phyloP scores from a whole-genome alignment of 192 early-diverging fungal species.

The Kappamyces sp. region DNA sequence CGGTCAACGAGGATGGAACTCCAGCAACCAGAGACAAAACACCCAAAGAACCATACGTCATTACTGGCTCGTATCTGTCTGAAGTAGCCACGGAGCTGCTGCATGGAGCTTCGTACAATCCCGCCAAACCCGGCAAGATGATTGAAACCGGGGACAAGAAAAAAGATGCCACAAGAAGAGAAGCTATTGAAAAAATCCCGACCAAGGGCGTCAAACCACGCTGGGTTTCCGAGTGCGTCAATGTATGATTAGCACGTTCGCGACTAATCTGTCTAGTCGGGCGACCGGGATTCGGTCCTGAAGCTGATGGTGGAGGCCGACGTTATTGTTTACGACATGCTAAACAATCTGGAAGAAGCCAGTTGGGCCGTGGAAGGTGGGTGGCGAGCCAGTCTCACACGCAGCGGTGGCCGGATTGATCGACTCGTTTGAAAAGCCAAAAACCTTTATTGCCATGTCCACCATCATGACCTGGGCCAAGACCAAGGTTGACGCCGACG shows the following conservation, averaged over 20 bases:
- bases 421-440: slow-evolving; percentile 49
- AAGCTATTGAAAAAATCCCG: slow-evolving; percentile 55
- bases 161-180: slow-evolving; percentile 38
- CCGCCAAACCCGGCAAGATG: slow-evolving; percentile 34
- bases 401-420: slow-evolving; percentile 42
- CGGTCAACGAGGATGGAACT: slow-evolving; percentile 5
- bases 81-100: neutral
- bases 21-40: slow-evolving; percentile 21
- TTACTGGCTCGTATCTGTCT: slow-evolving; percentile 39
- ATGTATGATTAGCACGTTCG: neutral
- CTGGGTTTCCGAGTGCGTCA: slow-evolving; percentile 41
- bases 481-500: slow-evolving; percentile 55
- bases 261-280: slow-evolving; percentile 16
- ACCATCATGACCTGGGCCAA: slow-evolving; percentile 58
- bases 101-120: slow-evolving; percentile 4
- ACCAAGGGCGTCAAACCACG: slow-evolving; percentile 29
- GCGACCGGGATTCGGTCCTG: slow-evolving; percentile 36
- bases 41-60: slow-evolving; percentile 36
- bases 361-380: slow-evolving; percentile 49
- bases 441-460: slow-evolving; percentile 52
- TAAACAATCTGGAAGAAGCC: slow-evolving; percentile 50
- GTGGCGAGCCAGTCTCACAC: neutral
- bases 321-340: slow-evolving; percentile 53
- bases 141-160: slow-evolving; percentile 53
- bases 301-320: slow-evolving; percentile 37